These are phyloP conservation scores for Ustilago crameri DNA, from an alignment of 1,284 basidiomycete genomes.

Conservation along the genomic window DNA sequence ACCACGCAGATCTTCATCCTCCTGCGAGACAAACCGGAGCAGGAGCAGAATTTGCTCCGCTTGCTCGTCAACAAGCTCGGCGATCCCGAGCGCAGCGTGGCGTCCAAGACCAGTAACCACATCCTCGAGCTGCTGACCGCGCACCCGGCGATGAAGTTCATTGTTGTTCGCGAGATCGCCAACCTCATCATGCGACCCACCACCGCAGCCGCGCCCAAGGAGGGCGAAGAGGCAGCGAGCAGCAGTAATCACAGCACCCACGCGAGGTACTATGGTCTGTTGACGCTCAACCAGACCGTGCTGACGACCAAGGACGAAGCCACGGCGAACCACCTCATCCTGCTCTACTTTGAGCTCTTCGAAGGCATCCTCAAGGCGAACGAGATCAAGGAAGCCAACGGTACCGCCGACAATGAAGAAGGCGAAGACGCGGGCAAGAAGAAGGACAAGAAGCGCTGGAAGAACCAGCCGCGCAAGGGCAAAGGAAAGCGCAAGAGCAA, in stretches of 20 bases:
- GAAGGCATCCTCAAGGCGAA: slow-evolving; percentile 73
- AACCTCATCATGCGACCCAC: slow-evolving; percentile 77
- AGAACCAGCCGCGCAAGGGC: slow-evolving; percentile 66
- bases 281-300: slow-evolving; percentile 93
- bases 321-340: slow-evolving; percentile 84
- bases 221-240: slow-evolving; percentile 22
- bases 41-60: slow-evolving; percentile 93
- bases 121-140: slow-evolving; percentile 87
- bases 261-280: slow-evolving; percentile 87
- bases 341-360: slow-evolving; percentile 96
- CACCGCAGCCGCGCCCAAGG: slow-evolving; percentile 44
- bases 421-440: slow-evolving; percentile 39
- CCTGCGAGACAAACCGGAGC: slow-evolving; percentile 89
- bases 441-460: slow-evolving; percentile 69
- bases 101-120: slow-evolving; percentile 88
- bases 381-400: slow-evolving; percentile 56
- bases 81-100: slow-evolving; percentile 87
- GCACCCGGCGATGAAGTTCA: slow-evolving; percentile 92
- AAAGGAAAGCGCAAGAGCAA: slow-evolving; percentile 34
- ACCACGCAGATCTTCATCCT: slow-evolving; percentile 78
- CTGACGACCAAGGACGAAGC: slow-evolving; percentile 76
- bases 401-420: slow-evolving; percentile 52
- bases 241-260: slow-evolving; percentile 71
- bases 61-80: slow-evolving; percentile 87
- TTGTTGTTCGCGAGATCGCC: slow-evolving; percentile 88